Base-by-base conservation (phyloP, 2,329 filamentous ascomycete genomes). In the Colletotrichum noveboracense region DNA sequence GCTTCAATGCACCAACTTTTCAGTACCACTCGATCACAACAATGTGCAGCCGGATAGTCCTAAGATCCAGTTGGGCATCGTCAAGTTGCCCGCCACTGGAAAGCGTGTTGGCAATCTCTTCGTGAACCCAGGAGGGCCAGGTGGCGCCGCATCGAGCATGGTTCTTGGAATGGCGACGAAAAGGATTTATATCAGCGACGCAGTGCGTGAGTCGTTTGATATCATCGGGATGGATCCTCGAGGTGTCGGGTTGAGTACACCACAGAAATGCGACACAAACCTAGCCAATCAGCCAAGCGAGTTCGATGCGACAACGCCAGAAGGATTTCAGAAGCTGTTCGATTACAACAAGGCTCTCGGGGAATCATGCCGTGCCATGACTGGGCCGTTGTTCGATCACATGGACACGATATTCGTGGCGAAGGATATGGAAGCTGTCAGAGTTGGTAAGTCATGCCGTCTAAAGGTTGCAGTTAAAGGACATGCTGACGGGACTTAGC, bases 211-310 rank as follows among this genome's bases (percentile, higher is more conserved):
- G 21, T 48, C 13, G 1, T 75, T 75, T 6, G 73, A 72, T 12
- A 72, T 75, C 3, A 68, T 75, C 48, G 73, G 73, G 2, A 75
- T 75, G 69, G 73, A 75, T 18, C 62, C 73, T 2, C 55, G 73
- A 2, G 73, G 73, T 5, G 69, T 75, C 7, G 69, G 73, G 0
- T 14, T 75, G 21, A 75, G 73, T 3, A 72, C 69, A 26, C 73
- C 73, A 3, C 48, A 43, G 56, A 64, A 36, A 16, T 75, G 73
- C 26, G 69, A 75, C 28, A 58, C 32, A 4, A 68, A 36, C 16
- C 8, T 72, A 13, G 52, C 58, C 9, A 72, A 75, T 38, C 73
- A 67, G 32, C 73, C 73, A 8, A 68, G 69, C 13, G 69, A 72
- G 16, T 72, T 75, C 12, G 62, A 73, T 7, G 73, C 73, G n/a